These are phyloP conservation scores for Fulvia fulva DNA, from an alignment of 2,329 filamentous ascomycete species.

Conservation along the genomic window DNA sequence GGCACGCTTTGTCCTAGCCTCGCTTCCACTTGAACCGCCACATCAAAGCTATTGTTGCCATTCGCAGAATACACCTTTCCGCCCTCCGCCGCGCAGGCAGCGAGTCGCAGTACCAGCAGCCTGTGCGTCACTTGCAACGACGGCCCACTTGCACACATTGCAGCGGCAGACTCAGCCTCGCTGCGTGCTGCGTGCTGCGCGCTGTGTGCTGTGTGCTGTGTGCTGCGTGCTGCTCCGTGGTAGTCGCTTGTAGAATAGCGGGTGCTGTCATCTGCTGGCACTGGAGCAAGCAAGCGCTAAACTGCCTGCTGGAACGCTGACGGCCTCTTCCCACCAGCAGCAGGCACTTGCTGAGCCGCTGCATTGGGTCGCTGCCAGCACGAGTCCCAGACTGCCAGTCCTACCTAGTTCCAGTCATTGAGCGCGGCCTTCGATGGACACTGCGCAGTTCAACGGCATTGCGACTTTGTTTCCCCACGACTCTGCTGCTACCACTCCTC, in stretches of 20 bases:
- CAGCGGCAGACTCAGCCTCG: not conserved
- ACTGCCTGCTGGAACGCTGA: not conserved
- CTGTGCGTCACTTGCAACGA: not conserved
- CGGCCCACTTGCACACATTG: not conserved
- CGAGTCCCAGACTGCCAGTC: not conserved
- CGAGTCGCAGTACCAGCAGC: not conserved
- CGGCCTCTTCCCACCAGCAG: not conserved
- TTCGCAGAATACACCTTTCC: not conserved
- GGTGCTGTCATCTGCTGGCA: not conserved
- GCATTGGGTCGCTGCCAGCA: not conserved
- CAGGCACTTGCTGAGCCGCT: not conserved
- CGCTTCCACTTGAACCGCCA: not conserved
- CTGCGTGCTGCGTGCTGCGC: not conserved
- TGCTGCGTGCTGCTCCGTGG: not conserved
- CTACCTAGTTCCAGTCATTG: no score
- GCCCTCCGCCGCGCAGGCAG: not conserved
- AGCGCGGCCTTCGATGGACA: not conserved
- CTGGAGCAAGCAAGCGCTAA: not conserved
- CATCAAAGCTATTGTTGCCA: not conserved
- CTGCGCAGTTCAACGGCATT: not conserved
- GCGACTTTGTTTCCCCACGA: not conserved
- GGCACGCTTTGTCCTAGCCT: not conserved
- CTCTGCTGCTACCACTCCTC: not conserved
- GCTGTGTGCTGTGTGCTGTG: not conserved
- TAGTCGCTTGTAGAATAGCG: not conserved